Evolutionary conservation across 805 yeast genomes (phyloP), one percentile per base, ranked within the genome.

Genomic region (Kazachstania africana): DNA sequence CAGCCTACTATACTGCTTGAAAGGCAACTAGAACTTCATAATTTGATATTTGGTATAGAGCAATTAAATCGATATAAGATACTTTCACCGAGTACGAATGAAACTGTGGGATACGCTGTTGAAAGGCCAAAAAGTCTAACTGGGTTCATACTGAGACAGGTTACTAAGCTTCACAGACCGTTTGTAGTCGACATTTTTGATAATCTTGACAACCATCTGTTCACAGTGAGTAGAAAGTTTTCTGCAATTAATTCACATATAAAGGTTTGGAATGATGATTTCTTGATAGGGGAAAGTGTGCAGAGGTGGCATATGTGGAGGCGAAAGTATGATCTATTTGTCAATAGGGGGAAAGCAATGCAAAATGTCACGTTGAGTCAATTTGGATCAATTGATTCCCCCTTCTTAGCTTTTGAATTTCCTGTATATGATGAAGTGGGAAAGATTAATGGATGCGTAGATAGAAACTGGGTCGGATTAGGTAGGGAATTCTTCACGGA

Each of bases 221-320:
- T 80, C 55, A 76, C 77, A 3, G 77, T 88, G 36, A 68, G 72
- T 37, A 66, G 98, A 43, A 91, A 87, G 4, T 88, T 91, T 49
- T 76, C 91, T 23, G 72, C 81, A 47, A 81, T 91, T 41, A 91
- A 91, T 53, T 84, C 95, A 1, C 88, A 78, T 47, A 23, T 23
- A 6, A 23, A 23, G 8, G 12, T 9, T 6, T 9, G 8, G 6
- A 8, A 23, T 8, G 59, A 59, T 10, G 68, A 65, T 0, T 50
- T 60, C 1, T 48, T 74, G 4, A 60, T 91, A 13, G 97, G 97
- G 1, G 96, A 88, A 52, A 70, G 83, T 17, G 73, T 80, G 4
- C 98, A 91, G 55, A 76, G 79, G 41, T 91, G 95, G 95, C 97
- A 91, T 60, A 62, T 78, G 26, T 87, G 95, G 95, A 69, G 97